Evolutionary conservation across 176 grass and related monocot genomes (phyloP), one percentile per base, ranked within the genome.

Genomic region (Avena atlantica): DNA sequence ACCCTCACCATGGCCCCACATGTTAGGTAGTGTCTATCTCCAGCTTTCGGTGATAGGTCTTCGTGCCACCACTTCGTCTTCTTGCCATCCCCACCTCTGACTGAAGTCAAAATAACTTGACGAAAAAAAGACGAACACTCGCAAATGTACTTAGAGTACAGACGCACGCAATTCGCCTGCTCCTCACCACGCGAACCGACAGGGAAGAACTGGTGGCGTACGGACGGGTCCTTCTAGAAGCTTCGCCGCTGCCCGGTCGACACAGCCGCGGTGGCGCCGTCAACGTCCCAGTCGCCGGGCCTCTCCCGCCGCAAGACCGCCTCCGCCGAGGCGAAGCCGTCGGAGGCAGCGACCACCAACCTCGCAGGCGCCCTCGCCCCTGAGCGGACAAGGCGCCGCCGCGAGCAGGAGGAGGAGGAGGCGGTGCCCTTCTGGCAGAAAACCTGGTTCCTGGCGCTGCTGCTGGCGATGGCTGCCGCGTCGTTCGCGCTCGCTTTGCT

Each of bases 361-460:
- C 87, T 90, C 69, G 87, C 78, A 62, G 42, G 74, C 48, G 86
- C 70, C 50, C 62, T 86, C 88, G 50, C 61, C 40, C 81, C 81
- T 25, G 86, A 91, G 61, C 81, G 81, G 68, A 70, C 50, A 63
- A 85, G 77, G 81, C 70, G 69, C 40, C 21, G 75, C 47, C 40
- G 82, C 20, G 31, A 23, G 42, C 11, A 3, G 24, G 47, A 5
- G 29, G 63, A 42, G 45, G 25, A 67, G 51, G 58, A 64, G 49
- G 70, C 50, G 15, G 14, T 81, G 50, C 90, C 90, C 12, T 98
- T 98, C 88, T 98, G 93, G 93, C 92, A 92, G 87, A 88, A 55
- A 17, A 94, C 91, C 83, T 94, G 93, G 96, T 98, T 96, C 87
- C 86, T 98, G 44, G 80, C 62, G 24, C 84, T 92, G 84, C 90